A percentile compares a stretch with the other conserved stretches of the same genome.
These are phyloP conservation scores for Neocallimastix lanati DNA, from an alignment of 192 early-diverging fungal species.

Conservation along the genomic window DNA sequence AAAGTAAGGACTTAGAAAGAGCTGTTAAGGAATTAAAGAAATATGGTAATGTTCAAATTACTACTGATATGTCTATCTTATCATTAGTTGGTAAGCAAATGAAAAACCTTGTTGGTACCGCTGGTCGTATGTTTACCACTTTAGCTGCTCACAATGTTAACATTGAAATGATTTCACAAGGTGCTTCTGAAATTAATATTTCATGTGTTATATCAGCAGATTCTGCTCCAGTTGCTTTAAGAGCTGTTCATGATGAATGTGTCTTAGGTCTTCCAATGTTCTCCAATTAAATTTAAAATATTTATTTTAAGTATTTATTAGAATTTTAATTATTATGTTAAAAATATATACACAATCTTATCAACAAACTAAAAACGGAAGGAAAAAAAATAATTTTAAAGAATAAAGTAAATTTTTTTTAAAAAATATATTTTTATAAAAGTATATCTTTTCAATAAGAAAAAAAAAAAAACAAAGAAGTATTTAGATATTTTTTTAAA, in stretches of 20 bases:
- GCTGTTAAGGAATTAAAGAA: slow-evolving; percentile 62
- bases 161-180: slow-evolving; percentile 99
- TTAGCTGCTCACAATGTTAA: slow-evolving; percentile 75
- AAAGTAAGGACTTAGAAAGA: slow-evolving; percentile 41
- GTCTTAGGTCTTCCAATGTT: not conserved
- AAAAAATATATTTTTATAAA: no score
- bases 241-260: slow-evolving; percentile 73
- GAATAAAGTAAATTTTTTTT: no score
- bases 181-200: slow-evolving; percentile 96
- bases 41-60: slow-evolving; percentile 67
- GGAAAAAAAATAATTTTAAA: no score
- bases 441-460: no score
- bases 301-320: no score
- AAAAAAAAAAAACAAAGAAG: no score
- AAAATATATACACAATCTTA: no score
- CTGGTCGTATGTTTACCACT: slow-evolving; percentile 81
- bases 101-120: slow-evolving; percentile 92
- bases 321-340: no score
- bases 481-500: no score
- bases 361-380: no score
- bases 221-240: slow-evolving; percentile 51
- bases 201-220: slow-evolving; percentile 78
- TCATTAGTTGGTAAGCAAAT: slow-evolving; percentile 91
- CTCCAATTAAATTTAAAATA: no score
- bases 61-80: slow-evolving; percentile 81